Base-by-base conservation (phyloP, 2,329 filamentous ascomycete genomes). In the Hymenotorrendiella dingleyae region DNA sequence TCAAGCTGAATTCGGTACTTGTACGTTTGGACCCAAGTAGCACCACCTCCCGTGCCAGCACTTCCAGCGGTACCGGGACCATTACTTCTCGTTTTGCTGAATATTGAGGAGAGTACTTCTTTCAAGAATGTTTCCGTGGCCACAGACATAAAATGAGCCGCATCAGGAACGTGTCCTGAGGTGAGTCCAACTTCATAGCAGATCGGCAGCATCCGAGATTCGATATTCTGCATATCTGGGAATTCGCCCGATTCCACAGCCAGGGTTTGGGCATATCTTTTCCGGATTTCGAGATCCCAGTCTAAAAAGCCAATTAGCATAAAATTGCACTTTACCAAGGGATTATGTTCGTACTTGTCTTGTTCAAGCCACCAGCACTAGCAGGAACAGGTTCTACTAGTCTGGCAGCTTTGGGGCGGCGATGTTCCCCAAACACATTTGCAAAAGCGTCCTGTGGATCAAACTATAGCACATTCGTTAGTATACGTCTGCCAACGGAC, bases 1-100 rank as follows among this genome's bases (percentile, higher is more conserved):
- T 80, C 78, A 9, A 95, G 71, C 60, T 87, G 85, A 45, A 76
- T 74, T 50, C 79, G 80, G 64, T 91, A 96, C 45, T 79, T 82
- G 53, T 82, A 76, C 2, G 88, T 94, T 61, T 89, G 83, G 45
- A 96, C 78, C 71, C 84, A 86, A 26, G 73, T 74, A 30, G 77
- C 77, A 30, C 80, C 81, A 24, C 78, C 72, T 3, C 82, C 82
- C 42, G 80, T 80, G 3, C 78, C 78, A 39, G 77, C 74, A 46
- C 68, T 78, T 7, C 74, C 78, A 14, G 73, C 74, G 47, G 80
- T 74, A 22, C 78, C 78, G 3, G 79, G 77, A 0, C 76, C 78
- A 55, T 85, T 84, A 55, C 75, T 76, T 47, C 78, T 69, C 1
- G 80, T 83, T 39, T 79, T 75, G 48, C 73, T 76, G 49, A 83